Evolutionary conservation across 495 filamentous ascomycete genomes (phyloP).

Genomic region (Neurospora sp.): DNA sequence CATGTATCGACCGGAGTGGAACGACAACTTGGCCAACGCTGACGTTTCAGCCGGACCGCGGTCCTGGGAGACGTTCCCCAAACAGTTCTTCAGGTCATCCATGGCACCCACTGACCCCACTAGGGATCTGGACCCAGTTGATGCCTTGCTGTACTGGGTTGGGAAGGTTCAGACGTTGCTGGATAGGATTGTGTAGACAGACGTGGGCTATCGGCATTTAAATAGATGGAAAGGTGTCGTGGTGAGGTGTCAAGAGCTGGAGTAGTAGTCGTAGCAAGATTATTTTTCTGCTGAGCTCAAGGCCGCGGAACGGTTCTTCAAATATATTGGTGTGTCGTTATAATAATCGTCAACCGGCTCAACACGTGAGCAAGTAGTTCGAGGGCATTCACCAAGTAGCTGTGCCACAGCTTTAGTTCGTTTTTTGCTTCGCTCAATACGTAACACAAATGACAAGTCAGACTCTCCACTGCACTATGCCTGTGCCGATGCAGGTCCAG

Average conservation of each 20-base stretch:
- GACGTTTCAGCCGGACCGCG: constrained; percentile 3
- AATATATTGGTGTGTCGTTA: background rate
- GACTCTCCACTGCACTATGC: background rate
- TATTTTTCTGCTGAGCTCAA: background rate
- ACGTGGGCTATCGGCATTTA: background rate
- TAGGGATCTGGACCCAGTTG: background rate
- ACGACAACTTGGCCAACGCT: constrained; percentile 3
- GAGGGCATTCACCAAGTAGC: background rate
- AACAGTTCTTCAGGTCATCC: constrained; percentile 4
- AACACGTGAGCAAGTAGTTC: background rate
- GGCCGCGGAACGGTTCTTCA: background rate
- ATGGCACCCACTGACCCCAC: background rate
- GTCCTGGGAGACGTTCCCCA: constrained; percentile 7
- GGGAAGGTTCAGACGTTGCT: constrained; percentile 9
- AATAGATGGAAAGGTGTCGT: background rate
- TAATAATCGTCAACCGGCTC: background rate
- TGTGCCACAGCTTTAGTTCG: background rate
- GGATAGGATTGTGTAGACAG: background rate
- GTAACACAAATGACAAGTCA: constrained; percentile 5
- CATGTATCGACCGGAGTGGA: constrained; percentile 11
- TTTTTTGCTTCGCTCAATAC: background rate
- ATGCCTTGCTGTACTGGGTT: constrained; percentile 11
- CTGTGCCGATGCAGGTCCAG: constrained; percentile 3
- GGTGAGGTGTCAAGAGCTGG: background rate
- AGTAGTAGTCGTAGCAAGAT: background rate